A percentile compares a stretch with the other conserved stretches of the same genome.
Evolutionary conservation across 2,329 filamentous ascomycete genomes (phyloP).

Genomic region (Sporothrix protearum): DNA sequence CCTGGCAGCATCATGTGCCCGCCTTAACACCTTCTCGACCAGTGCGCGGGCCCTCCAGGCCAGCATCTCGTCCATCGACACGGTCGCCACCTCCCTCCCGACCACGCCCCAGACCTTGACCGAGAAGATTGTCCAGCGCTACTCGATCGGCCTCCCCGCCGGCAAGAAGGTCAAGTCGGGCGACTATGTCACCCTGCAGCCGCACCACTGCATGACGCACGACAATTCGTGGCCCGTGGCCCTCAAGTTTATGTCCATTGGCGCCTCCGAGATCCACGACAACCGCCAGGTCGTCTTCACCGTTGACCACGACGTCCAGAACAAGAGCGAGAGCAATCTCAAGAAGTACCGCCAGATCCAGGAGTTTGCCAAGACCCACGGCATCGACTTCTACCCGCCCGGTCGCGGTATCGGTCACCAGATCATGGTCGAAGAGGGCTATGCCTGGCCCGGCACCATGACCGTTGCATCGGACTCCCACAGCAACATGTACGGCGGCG

Average conservation of each 20-base stretch:
- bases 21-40: constrained; percentile 60
- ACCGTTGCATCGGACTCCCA: constrained; percentile 77
- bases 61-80: not conserved
- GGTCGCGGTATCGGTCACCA: constrained; percentile 63
- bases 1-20: constrained; percentile 29
- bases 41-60: not conserved
- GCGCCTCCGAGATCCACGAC: constrained; percentile 69
- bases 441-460: constrained; percentile 78
- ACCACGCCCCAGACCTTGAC: constrained; percentile 70
- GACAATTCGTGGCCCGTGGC: constrained; percentile 53
- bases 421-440: constrained; percentile 82
- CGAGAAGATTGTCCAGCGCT: constrained; percentile 86
- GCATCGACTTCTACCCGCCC: constrained; percentile 66
- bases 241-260: constrained; percentile 76
- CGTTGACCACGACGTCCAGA: constrained; percentile 85
- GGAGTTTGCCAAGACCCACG: constrained; percentile 74
- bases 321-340: constrained; percentile 71
- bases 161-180: constrained; percentile 74
- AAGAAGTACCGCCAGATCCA: constrained; percentile 81
- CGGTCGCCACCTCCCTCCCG: constrained; percentile 26
- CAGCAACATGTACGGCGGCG: constrained; percentile 77
- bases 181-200: constrained; percentile 77
- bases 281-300: constrained; percentile 75
- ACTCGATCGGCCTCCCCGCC: constrained; percentile 69
- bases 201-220: constrained; percentile 78